These are phyloP conservation scores for Labyrinthula sp. DNA, from an alignment of 352 stramenopile genomes.

Conservation along the genomic window DNA sequence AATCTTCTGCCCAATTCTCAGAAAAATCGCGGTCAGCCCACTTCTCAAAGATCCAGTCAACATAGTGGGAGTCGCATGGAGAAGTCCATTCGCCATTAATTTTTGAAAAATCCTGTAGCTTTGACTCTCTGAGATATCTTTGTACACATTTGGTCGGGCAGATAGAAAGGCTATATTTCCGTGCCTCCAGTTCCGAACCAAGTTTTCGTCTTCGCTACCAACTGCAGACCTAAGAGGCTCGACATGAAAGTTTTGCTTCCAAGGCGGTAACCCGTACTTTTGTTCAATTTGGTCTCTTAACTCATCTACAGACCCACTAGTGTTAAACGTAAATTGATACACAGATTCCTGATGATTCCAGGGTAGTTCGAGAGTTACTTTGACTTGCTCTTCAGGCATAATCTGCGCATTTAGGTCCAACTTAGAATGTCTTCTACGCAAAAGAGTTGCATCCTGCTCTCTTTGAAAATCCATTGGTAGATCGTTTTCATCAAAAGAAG, in stretches of 20 bases:
- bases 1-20: conserved; percentile 36
- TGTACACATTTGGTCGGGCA: conserved; percentile 91
- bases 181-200: conserved; percentile 37
- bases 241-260: conserved; percentile 11
- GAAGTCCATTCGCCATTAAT: conserved; percentile 48
- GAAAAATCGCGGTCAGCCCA: conserved; percentile 35
- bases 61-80: conserved; percentile 82
- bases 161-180: conserved; percentile 94
- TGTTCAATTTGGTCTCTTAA: conserved; percentile 4
- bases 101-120: conserved; percentile 33
- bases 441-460: too few relatives aligned
- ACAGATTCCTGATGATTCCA: conserved; percentile 57
- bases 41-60: conserved; percentile 74
- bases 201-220: conserved; percentile 1
- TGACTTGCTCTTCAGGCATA: too few relatives aligned
- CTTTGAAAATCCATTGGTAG: too few relatives aligned
- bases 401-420: too few relatives aligned
- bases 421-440: too few relatives aligned
- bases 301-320: conserved; percentile 35
- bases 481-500: too few relatives aligned
- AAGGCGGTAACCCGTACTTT: neutral
- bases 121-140: conserved; percentile 78
- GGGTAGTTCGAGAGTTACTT: conserved; percentile 4
- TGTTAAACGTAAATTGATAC: conserved; percentile 46
- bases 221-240: neutral